A percentile compares a stretch with the other conserved stretches of the same genome.
Conservation (phyloP, 1,284 basidiomycete species). For the Fomes fomentarius region DNA sequence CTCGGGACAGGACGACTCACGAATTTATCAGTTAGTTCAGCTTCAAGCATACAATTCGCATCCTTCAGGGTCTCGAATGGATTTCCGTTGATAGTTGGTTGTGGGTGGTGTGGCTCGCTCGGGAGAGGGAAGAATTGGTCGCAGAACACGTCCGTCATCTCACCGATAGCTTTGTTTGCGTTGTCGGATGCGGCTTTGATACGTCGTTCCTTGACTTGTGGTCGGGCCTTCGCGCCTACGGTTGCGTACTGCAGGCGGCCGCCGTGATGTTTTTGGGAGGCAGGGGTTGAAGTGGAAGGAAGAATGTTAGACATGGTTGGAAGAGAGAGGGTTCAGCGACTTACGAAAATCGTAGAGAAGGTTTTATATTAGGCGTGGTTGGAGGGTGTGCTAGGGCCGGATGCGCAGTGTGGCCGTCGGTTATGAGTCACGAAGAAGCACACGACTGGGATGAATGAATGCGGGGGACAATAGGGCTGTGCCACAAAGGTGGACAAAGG, state of each 20-base stretch:
- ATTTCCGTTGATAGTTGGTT: neutral
- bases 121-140: neutral
- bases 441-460: too few species aligned
- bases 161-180: slow-evolving; percentile 1
- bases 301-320: neutral
- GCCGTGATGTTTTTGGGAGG: neutral
- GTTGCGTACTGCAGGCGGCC: neutral
- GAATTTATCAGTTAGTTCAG: neutral
- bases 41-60: neutral
- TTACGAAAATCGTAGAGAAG: too few species aligned
- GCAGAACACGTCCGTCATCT: neutral
- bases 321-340: neutral
- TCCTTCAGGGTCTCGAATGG: neutral
- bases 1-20: neutral
- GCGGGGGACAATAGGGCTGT: too few species aligned
- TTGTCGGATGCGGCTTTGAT: neutral
- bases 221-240: neutral
- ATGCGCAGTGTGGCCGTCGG: too few species aligned
- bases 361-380: too few species aligned
- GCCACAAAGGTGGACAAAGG: too few species aligned
- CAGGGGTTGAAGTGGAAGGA: neutral
- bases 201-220: neutral
- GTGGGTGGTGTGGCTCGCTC: too few species aligned
- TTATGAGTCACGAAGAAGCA: too few species aligned
- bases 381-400: too few species aligned